Percentiles rank a stretch among this genome's conserved stretches.
These are phyloP conservation scores for Parasitella parasitica DNA, from an alignment of 371 early-diverging fungal genomes.

Conservation along the genomic window DNA sequence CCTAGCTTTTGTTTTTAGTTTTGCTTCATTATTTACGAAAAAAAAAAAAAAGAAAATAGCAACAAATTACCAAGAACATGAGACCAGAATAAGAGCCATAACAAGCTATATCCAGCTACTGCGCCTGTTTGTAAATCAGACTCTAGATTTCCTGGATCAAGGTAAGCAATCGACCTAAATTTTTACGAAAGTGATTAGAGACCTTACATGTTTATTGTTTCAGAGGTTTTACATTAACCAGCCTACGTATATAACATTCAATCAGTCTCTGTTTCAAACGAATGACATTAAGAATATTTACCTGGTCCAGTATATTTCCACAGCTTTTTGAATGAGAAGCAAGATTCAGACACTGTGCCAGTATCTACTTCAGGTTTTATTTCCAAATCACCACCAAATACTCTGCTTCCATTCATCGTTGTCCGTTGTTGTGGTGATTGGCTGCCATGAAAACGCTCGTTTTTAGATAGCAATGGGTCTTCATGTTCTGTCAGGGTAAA, in stretches of 20 bases:
- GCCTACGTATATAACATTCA: slow-evolving; percentile 13
- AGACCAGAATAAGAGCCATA: slow-evolving; percentile 68
- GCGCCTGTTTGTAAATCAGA: slow-evolving; percentile 75
- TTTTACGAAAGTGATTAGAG: background rate
- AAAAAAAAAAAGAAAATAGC: background rate
- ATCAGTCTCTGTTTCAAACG: background rate
- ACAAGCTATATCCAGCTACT: slow-evolving; percentile 60
- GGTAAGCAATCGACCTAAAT: slow-evolving; percentile 66
- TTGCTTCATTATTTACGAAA: too few species aligned
- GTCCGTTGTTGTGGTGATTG: background rate
- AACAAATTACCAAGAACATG: slow-evolving; percentile 62
- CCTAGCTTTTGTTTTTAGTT: slow-evolving; percentile 14
- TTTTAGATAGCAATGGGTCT: slow-evolving; percentile 1
- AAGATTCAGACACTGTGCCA: slow-evolving; percentile 27
- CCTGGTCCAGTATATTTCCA: slow-evolving; percentile 61
- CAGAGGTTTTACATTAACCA: slow-evolving; percentile 51
- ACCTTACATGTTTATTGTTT: background rate
- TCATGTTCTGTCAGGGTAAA: slow-evolving; percentile 9
- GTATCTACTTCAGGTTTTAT: slow-evolving; percentile 47
- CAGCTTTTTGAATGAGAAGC: slow-evolving; percentile 51
- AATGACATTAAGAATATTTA: slow-evolving; percentile 1
- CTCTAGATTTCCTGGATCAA: slow-evolving; percentile 79
- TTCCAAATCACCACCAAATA: slow-evolving; percentile 35
- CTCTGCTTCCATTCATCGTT: background rate
- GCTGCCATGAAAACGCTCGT: background rate